Evolutionary conservation across 345 rosid species (phyloP).

Genomic region (Ceriops tagal): DNA sequence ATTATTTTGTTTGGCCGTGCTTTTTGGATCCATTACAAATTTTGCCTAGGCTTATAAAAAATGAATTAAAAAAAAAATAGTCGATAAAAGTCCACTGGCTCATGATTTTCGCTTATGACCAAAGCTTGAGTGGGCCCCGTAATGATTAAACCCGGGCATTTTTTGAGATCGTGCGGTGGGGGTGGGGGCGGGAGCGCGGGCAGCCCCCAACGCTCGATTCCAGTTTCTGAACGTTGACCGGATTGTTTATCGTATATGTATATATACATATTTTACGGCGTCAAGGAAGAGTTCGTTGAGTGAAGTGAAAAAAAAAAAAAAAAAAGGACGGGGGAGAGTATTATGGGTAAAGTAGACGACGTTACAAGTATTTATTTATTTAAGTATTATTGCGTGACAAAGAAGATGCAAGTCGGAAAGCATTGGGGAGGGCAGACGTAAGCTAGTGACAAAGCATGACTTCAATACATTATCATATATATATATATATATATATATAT

Average conservation of each 20-base stretch:
- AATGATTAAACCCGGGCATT: slow-evolving; percentile 49
- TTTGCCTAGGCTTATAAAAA: neutral
- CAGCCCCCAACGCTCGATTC: slow-evolving; percentile 25
- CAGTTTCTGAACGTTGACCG: slow-evolving; percentile 40
- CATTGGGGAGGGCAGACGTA: slow-evolving; percentile 29
- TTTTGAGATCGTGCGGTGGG: slow-evolving; percentile 23
- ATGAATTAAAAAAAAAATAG: neutral
- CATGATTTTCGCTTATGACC: slow-evolving; percentile 61
- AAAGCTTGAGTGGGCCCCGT: slow-evolving; percentile 54
- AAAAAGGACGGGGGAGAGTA: slow-evolving; percentile 1
- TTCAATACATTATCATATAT: slow-evolving; percentile 13
- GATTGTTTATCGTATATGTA: neutral
- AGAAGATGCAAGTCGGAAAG: too few species aligned
- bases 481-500: neutral
- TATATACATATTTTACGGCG: neutral
- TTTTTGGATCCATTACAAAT: slow-evolving; percentile 34
- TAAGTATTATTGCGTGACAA: neutral
- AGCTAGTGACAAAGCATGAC: slow-evolving; percentile 48
- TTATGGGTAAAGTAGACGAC: slow-evolving; percentile 39
- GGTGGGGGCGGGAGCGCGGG: slow-evolving; percentile 28
- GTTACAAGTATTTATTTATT: slow-evolving; percentile 2
- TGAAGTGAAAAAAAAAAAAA: neutral
- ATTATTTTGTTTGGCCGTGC: slow-evolving; percentile 30
- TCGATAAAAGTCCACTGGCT: slow-evolving; percentile 27
- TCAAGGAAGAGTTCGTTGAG: slow-evolving; percentile 5